phyloP scores from a whole-genome alignment of 108 stramenopile species.

The Skeletonema tropicum region DNA sequence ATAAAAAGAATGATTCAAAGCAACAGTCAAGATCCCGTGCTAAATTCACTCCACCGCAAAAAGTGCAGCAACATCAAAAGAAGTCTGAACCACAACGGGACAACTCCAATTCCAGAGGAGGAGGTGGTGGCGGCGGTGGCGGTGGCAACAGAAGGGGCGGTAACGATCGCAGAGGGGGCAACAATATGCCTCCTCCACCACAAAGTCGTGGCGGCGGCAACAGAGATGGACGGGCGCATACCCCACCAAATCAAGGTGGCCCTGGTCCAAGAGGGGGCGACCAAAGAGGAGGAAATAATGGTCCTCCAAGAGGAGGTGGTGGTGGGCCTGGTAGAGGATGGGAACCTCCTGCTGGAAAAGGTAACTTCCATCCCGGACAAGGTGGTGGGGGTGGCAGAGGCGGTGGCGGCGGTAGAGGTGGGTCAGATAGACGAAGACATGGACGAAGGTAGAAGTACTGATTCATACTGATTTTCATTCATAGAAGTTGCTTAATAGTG shows the following conservation, averaged over 20 bases:
- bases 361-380: not conserved
- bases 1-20: conserved; percentile 7
- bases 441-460: conserved; percentile 14
- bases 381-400: conserved; percentile 14
- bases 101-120: conserved; percentile 8
- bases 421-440: not conserved
- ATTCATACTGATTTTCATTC: not conserved
- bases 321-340: conserved; percentile 29
- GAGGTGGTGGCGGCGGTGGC: conserved; percentile 10
- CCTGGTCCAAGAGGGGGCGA: not conserved
- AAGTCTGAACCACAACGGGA: not conserved
- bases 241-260: conserved; percentile 7
- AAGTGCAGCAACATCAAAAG: not conserved
- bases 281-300: conserved; percentile 15
- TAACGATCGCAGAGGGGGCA: conserved; percentile 20
- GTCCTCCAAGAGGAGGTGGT: conserved; percentile 4
- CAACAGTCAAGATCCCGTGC: conserved; percentile 7
- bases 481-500: not conserved
- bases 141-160: conserved; percentile 5
- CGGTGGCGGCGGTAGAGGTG: conserved; percentile 7
- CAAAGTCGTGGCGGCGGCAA: conserved; percentile 3
- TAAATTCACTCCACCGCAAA: conserved; percentile 27
- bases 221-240: conserved; percentile 11
- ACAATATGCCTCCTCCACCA: not conserved
- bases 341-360: conserved; percentile 13